Conservation (phyloP, 2,329 filamentous ascomycete genomes). For the Colletotrichum brevisporum region DNA sequence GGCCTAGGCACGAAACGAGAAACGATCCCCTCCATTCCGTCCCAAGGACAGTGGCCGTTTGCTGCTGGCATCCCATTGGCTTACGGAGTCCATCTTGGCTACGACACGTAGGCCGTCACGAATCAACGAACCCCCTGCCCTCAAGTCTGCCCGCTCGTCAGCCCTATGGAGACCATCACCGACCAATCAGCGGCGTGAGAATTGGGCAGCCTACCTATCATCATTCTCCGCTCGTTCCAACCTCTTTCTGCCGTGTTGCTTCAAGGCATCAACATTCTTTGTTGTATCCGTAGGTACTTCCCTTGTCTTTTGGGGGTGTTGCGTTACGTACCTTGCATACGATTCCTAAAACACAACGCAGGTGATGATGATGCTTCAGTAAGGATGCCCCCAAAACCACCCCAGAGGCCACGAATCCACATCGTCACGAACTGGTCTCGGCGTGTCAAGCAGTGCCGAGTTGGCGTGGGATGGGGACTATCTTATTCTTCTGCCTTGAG, state of each 20-base stretch:
- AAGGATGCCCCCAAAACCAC: background rate
- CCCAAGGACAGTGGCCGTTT: background rate
- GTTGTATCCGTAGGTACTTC: background rate
- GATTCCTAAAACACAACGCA: conserved; percentile 3
- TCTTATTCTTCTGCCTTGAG: conserved; percentile 28
- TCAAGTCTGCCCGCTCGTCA: conserved; percentile 34
- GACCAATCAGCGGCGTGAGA: conserved; percentile 34
- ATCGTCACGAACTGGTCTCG: conserved; percentile 24
- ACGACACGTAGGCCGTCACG: conserved; percentile 34
- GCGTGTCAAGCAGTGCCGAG: background rate
- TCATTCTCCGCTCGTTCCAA: conserved; percentile 30
- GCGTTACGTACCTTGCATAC: background rate
- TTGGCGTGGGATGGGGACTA: background rate
- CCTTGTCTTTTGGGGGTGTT: background rate
- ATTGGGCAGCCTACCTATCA: conserved; percentile 42
- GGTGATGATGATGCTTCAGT: background rate
- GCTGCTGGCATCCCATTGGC: conserved; percentile 16
- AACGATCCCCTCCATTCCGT: conserved; percentile 2
- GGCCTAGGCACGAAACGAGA: too few relatives aligned
- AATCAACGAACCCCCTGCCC: conserved; percentile 22
- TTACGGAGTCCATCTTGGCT: conserved; percentile 21
- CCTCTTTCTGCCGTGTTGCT: conserved; percentile 21
- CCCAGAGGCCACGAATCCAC: conserved; percentile 29
- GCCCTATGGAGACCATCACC: conserved; percentile 28
- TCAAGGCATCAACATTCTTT: conserved; percentile 39